A percentile compares a stretch with the other conserved stretches of the same genome.
Conservation (phyloP, 495 filamentous ascomycete genomes). For the Trichoderma reesei region DNA sequence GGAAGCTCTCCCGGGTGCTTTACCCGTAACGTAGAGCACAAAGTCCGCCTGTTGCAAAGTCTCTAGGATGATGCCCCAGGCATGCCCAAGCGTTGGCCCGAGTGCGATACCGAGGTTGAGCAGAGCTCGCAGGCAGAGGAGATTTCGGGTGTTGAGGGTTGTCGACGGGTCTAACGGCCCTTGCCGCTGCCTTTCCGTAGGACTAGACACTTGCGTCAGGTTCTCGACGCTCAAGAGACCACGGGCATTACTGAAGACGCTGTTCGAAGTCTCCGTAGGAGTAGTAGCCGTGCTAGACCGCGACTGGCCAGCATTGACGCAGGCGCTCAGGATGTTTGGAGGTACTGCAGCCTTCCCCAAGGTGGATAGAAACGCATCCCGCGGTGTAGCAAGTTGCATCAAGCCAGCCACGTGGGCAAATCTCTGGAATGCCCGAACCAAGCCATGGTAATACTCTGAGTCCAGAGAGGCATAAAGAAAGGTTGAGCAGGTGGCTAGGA, state of each 20-base stretch:
- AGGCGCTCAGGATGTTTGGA: constrained; percentile 57
- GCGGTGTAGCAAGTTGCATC: constrained; percentile 68
- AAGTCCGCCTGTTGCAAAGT: constrained; percentile 86
- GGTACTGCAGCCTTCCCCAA: constrained; percentile 88
- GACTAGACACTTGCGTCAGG: constrained; percentile 37
- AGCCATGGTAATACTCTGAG: constrained; percentile 84
- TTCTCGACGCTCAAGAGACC: constrained; percentile 57
- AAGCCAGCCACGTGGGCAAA: constrained; percentile 91
- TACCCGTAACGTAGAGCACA: constrained; percentile 55
- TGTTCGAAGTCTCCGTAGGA: constrained; percentile 35
- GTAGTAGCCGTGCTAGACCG: constrained; percentile 29
- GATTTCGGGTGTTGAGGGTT: constrained; percentile 73
- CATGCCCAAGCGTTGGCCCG: constrained; percentile 71
- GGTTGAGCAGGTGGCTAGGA: constrained; percentile 87
- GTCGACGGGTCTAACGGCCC: constrained; percentile 37
- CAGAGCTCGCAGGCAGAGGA: constrained; percentile 80
- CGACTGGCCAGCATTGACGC: constrained; percentile 34
- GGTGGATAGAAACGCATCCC: constrained; percentile 91
- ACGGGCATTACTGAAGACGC: constrained; percentile 52
- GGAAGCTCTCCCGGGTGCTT: constrained; percentile 36
- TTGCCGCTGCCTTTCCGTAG: constrained; percentile 43
- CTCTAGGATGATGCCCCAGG: constrained; percentile 86
- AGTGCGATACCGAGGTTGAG: constrained; percentile 92
- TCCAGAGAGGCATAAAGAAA: constrained; percentile 88
- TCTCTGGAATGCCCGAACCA: constrained; percentile 93